Percentiles rank a stretch among this genome's conserved stretches.
These are phyloP conservation scores for Mucor indicus DNA, from an alignment of 371 early-diverging fungal species.

Conservation along the genomic window DNA sequence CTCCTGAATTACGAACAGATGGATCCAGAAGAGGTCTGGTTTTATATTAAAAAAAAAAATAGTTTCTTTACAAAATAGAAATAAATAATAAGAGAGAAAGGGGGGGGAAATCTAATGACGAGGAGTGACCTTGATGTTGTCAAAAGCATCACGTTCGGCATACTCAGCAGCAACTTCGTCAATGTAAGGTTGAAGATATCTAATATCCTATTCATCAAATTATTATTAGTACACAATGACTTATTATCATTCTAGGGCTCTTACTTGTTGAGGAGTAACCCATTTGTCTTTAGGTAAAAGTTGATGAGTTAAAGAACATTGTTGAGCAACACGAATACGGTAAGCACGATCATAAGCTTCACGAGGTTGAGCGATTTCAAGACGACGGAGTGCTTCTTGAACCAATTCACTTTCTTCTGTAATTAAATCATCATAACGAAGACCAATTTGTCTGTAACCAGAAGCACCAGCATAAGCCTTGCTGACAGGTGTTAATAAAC, in stretches of 20 bases:
- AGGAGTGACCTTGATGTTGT: slow-evolving; percentile 57
- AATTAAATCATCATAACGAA: slow-evolving; percentile 90
- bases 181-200: slow-evolving; percentile 86
- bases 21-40: too few relatives aligned
- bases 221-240: too few relatives aligned
- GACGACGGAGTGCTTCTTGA: slow-evolving; percentile 85
- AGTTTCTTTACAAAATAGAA: too few relatives aligned
- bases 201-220: slow-evolving; percentile 61
- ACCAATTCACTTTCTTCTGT: slow-evolving; percentile 83
- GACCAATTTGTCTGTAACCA: slow-evolving; percentile 81
- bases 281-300: slow-evolving; percentile 71
- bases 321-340: slow-evolving; percentile 82
- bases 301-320: slow-evolving; percentile 70
- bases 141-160: slow-evolving; percentile 76
- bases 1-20: too few relatives aligned
- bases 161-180: slow-evolving; percentile 82
- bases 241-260: too few relatives aligned
- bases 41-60: too few relatives aligned
- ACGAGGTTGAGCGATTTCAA: slow-evolving; percentile 61
- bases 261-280: slow-evolving; percentile 77
- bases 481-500: slow-evolving; percentile 69
- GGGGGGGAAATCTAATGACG: slow-evolving; percentile 25
- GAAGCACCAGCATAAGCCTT: slow-evolving; percentile 71
- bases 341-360: slow-evolving; percentile 75
- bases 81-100: too few relatives aligned